These are phyloP conservation scores for Paraconiothyrium brasiliense DNA, from an alignment of 2,329 filamentous ascomycete genomes.

Conservation along the genomic window DNA sequence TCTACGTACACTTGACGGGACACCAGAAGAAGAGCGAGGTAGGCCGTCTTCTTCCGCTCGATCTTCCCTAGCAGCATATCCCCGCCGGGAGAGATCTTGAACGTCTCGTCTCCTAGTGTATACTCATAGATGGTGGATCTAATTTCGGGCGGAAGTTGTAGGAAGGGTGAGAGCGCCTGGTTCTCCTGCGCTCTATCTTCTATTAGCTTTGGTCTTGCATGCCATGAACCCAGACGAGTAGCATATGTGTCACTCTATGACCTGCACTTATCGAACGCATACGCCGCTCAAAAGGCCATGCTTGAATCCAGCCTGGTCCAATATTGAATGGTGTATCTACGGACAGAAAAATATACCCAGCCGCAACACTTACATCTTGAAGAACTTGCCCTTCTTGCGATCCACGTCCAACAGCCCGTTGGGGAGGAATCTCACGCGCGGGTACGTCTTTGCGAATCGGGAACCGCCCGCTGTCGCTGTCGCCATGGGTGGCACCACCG, in stretches of 20 bases:
- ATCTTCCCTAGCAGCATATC: neutral
- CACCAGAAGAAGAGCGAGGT: constrained; percentile 9
- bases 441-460: neutral
- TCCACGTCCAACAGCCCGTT: constrained; percentile 6
- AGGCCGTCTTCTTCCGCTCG: neutral
- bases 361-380: neutral
- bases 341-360: no score
- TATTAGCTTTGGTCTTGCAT: neutral
- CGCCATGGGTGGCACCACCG: neutral
- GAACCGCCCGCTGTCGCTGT: neutral
- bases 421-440: neutral
- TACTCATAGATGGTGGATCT: constrained; percentile 5
- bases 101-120: neutral
- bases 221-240: neutral
- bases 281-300: no score
- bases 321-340: neutral
- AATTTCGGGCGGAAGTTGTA: constrained; percentile 1
- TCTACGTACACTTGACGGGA: constrained; percentile 26
- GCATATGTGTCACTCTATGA: neutral
- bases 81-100: neutral
- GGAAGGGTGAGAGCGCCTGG: neutral
- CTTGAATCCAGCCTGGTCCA: neutral
- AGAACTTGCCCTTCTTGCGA: constrained; percentile 1
- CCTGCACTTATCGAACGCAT: neutral
- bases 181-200: neutral